phyloP scores from a whole-genome alignment of 2,329 filamentous ascomycete genomes.

The Phaeosphaeria sp. region DNA sequence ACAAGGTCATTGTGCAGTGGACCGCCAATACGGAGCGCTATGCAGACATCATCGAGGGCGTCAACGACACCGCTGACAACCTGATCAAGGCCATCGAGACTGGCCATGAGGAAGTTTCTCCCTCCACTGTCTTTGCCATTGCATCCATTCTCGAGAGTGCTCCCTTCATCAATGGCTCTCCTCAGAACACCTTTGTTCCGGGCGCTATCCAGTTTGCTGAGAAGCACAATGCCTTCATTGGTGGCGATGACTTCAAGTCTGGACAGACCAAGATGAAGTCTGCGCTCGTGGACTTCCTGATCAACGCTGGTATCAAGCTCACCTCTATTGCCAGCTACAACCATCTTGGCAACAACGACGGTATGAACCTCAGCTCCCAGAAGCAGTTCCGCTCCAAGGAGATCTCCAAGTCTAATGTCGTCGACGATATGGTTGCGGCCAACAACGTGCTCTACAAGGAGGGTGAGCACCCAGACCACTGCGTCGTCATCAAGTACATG shows the following conservation, averaged over 20 bases:
- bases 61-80: constrained; percentile 97
- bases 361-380: constrained; percentile 97
- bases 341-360: constrained; percentile 98
- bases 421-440: constrained; percentile 99
- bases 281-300: constrained; percentile 95
- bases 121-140: constrained; percentile 94
- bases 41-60: constrained; percentile 81
- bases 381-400: constrained; percentile 99
- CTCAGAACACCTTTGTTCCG: constrained; percentile 98
- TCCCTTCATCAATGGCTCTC: constrained; percentile 99
- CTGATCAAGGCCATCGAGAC: constrained; percentile 84
- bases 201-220: constrained; percentile 89
- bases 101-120: constrained; percentile 89
- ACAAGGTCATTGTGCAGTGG: constrained; percentile 98
- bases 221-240: constrained; percentile 86
- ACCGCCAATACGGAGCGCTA: constrained; percentile 99
- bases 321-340: constrained; percentile 99
- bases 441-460: constrained; percentile 89
- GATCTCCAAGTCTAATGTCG: constrained; percentile 98
- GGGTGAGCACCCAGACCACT: constrained; percentile 96
- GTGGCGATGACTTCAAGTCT: constrained; percentile 99
- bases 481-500: constrained; percentile 99
- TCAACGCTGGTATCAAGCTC: constrained; percentile 98
- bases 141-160: constrained; percentile 87
- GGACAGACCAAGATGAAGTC: constrained; percentile 99